Conservation (phyloP, 2,329 filamentous ascomycete genomes). For the Colletotrichum agaves region DNA sequence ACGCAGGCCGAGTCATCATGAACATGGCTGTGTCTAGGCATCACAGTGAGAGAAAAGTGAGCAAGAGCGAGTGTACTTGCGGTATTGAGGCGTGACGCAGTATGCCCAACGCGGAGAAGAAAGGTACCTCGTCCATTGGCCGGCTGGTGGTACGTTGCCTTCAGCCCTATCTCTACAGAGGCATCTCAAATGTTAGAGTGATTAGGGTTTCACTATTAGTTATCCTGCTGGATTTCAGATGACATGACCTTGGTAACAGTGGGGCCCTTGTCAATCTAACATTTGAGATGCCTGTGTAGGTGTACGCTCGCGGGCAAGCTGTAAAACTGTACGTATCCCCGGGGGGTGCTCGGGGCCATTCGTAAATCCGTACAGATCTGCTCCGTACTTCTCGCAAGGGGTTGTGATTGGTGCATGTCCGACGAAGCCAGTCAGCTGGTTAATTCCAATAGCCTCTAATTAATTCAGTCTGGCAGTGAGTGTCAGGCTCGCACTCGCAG, state of each 20-base stretch:
- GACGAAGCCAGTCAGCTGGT: constrained; percentile 29
- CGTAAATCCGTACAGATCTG: constrained; percentile 28
- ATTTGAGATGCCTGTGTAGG: too few species aligned
- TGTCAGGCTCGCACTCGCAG: constrained; percentile 32
- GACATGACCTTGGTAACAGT: too few species aligned
- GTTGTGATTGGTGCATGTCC: constrained; percentile 28
- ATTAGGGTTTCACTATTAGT: too few species aligned
- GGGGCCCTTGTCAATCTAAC: too few species aligned
- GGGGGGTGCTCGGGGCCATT: constrained; percentile 25
- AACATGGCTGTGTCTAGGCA: constrained; percentile 32
- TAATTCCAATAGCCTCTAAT: neutral
- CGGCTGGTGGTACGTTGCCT: constrained; percentile 27
- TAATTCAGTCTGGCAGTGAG: neutral
- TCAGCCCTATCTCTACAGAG: constrained; percentile 31
- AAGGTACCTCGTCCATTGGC: constrained; percentile 1
- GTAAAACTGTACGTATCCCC: neutral
- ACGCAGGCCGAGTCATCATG: constrained; percentile 26
- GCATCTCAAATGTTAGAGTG: too few species aligned
- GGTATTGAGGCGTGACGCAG: constrained; percentile 11
- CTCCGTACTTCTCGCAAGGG: constrained; percentile 12
- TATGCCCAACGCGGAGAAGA: constrained; percentile 28
- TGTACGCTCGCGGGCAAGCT: neutral
- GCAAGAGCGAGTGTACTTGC: constrained; percentile 13
- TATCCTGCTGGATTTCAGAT: too few species aligned
- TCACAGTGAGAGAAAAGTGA: constrained; percentile 16